Conservation (phyloP, 73 alveolate species). For the Tetrahymena thermophila region DNA sequence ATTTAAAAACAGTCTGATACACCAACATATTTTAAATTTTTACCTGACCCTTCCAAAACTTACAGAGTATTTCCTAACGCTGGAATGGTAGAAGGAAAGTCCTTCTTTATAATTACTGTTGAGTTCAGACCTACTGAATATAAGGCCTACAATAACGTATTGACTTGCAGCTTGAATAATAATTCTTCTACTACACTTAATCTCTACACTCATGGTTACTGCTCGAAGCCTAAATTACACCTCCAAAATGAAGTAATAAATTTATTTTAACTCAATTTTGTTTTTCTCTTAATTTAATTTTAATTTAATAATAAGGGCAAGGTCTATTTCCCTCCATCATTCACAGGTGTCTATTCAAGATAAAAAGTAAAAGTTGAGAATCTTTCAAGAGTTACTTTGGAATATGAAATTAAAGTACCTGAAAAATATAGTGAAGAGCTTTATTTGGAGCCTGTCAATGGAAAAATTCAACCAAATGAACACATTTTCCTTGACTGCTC, state of each 20-base stretch:
- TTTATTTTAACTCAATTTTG: neutral
- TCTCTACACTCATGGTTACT: slow-evolving; percentile 79
- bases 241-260: slow-evolving; percentile 58
- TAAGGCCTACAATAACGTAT: slow-evolving; percentile 74
- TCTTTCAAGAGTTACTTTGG: slow-evolving; percentile 82
- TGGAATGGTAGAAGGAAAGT: slow-evolving; percentile 91
- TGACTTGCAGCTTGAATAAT: slow-evolving; percentile 86
- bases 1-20: slow-evolving; percentile 64
- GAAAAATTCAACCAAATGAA: slow-evolving; percentile 79
- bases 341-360: slow-evolving; percentile 85
- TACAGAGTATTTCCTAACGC: slow-evolving; percentile 86
- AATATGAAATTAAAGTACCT: slow-evolving; percentile 81
- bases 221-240: slow-evolving; percentile 86
- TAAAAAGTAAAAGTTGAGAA: slow-evolving; percentile 82
- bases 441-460: slow-evolving; percentile 82
- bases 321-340: slow-evolving; percentile 95
- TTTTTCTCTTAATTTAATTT: neutral
- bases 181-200: slow-evolving; percentile 72
- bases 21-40: slow-evolving; percentile 81
- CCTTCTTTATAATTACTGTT: slow-evolving; percentile 74
- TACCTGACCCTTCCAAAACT: slow-evolving; percentile 84
- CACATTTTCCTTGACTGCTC: slow-evolving; percentile 66
- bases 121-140: slow-evolving; percentile 94
- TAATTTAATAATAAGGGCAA: slow-evolving; percentile 42
- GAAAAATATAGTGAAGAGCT: slow-evolving; percentile 82